Percentiles rank a stretch among this genome's conserved stretches.
These are phyloP conservation scores for Pythium dissotocum DNA, from an alignment of 352 stramenopile genomes.

Conservation along the genomic window DNA sequence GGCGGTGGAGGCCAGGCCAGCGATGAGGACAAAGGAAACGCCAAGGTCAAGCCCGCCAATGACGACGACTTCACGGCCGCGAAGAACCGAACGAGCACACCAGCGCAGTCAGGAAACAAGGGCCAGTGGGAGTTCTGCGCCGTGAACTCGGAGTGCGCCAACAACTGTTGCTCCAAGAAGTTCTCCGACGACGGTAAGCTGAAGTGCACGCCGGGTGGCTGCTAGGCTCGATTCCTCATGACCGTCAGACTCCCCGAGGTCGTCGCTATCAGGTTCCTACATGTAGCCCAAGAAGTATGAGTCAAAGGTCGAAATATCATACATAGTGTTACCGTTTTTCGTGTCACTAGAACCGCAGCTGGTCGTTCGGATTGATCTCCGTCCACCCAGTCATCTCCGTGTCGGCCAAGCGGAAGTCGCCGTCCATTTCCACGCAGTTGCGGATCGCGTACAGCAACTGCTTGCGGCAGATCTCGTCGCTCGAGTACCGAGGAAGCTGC, in stretches of 20 bases:
- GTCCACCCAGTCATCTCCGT: constrained; percentile 81
- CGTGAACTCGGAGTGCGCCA: constrained; percentile 13
- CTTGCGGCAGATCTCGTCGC: constrained; percentile 63
- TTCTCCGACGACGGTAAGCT: constrained; percentile 28
- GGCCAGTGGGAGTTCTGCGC: constrained; percentile 20
- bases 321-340: too few species aligned
- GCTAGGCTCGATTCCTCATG: background rate
- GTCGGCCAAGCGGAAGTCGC: constrained; percentile 85
- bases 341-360: constrained; percentile 49
- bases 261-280: background rate
- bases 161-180: constrained; percentile 26
- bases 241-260: too few species aligned
- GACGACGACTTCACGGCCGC: too few species aligned
- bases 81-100: background rate
- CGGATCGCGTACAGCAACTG: constrained; percentile 80
- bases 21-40: background rate
- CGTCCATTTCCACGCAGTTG: constrained; percentile 89
- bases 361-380: constrained; percentile 61
- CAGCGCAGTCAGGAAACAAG: constrained; percentile 2
- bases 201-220: constrained; percentile 26
- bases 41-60: background rate
- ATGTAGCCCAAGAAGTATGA: background rate
- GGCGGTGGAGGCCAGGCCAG: background rate
- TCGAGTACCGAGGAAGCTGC: constrained; percentile 79
- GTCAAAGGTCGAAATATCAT: background rate